Evolutionary conservation across 179 eudicot species (phyloP).

Genomic region (Gypsophila paniculata): DNA sequence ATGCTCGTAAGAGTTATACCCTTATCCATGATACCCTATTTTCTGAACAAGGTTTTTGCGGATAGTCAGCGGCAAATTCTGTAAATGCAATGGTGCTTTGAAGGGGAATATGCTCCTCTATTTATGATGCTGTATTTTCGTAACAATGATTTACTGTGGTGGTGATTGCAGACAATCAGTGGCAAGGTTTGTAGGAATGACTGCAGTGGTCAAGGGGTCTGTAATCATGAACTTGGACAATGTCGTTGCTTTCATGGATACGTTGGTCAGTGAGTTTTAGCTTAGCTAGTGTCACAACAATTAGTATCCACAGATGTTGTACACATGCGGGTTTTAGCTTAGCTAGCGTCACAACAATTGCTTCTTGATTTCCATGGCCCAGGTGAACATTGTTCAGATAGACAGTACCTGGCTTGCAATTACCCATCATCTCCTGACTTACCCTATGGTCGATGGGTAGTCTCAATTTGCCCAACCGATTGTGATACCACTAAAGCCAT

Average conservation of each 20-base stretch:
- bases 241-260: constrained; percentile 93
- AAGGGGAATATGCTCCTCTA: background rate
- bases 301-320: background rate
- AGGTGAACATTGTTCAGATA: constrained; percentile 78
- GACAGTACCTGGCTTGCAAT: constrained; percentile 57
- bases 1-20: background rate
- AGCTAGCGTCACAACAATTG: background rate
- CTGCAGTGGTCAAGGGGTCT: constrained; percentile 81
- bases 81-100: background rate
- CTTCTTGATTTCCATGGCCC: constrained; percentile 24
- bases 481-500: constrained; percentile 88
- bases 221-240: constrained; percentile 70
- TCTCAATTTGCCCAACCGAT: constrained; percentile 76
- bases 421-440: constrained; percentile 52
- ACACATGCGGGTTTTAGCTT: background rate
- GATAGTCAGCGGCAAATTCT: no score
- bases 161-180: constrained; percentile 48
- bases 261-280: constrained; percentile 47
- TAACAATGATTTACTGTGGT: constrained; percentile 12
- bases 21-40: background rate
- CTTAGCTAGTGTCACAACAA: constrained; percentile 1
- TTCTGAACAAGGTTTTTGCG: no score
- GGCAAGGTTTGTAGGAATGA: constrained; percentile 65
- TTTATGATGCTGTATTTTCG: background rate
- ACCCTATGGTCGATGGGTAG: constrained; percentile 86